Conservation (phyloP, 2,329 filamentous ascomycete genomes). For the Neopestalotiopsis sp. region DNA sequence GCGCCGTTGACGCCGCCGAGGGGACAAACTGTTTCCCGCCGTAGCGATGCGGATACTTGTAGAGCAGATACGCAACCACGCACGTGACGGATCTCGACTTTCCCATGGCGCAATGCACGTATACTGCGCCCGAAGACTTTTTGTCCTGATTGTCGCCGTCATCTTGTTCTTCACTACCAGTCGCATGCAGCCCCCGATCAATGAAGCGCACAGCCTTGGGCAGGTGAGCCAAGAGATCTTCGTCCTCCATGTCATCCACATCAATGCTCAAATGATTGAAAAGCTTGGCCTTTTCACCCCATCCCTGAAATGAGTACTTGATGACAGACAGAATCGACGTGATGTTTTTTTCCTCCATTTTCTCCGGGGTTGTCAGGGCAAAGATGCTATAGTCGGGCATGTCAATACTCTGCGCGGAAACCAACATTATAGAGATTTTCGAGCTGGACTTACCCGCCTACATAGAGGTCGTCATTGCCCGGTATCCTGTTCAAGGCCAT, state of each 20-base stretch:
- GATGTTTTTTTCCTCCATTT: slow-evolving; percentile 75
- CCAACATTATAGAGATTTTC: background rate
- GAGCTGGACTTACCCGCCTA: slow-evolving; percentile 70
- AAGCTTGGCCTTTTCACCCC: slow-evolving; percentile 53
- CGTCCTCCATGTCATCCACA: slow-evolving; percentile 88
- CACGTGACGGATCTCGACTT: slow-evolving; percentile 91
- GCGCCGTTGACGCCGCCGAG: slow-evolving; percentile 45
- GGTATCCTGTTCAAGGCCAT: slow-evolving; percentile 72
- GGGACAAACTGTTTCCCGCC: slow-evolving; percentile 46
- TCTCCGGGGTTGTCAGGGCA: slow-evolving; percentile 55
- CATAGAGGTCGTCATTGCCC: slow-evolving; percentile 73
- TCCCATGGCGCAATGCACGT: slow-evolving; percentile 85
- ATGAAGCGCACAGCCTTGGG: slow-evolving; percentile 83
- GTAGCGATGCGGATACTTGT: slow-evolving; percentile 63
- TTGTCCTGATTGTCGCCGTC: slow-evolving; percentile 50
- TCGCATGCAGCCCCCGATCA: slow-evolving; percentile 65
- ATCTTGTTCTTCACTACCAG: slow-evolving; percentile 53
- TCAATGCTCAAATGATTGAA: slow-evolving; percentile 80
- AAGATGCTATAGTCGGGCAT: slow-evolving; percentile 16
- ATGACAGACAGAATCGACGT: slow-evolving; percentile 89
- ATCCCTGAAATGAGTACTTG: slow-evolving; percentile 48
- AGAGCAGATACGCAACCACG: slow-evolving; percentile 84
- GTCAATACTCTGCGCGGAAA: background rate
- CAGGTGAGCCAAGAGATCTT: slow-evolving; percentile 83
- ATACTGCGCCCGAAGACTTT: slow-evolving; percentile 46